Evolutionary conservation across 805 yeast genomes (phyloP), one percentile per base, ranked within the genome.

Genomic region (Teunomyces gatunensis): DNA sequence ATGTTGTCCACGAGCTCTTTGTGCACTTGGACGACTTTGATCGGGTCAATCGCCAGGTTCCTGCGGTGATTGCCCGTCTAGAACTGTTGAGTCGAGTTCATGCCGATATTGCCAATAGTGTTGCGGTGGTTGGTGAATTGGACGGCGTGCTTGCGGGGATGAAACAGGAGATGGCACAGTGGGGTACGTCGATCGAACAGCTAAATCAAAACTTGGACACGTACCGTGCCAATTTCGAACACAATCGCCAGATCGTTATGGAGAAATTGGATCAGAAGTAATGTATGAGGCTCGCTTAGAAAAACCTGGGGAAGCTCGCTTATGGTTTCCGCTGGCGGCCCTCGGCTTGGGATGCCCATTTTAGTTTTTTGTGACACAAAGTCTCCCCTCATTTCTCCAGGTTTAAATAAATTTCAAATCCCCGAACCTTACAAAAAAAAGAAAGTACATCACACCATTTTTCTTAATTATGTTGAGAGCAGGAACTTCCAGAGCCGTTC

Each of bases 41-140:
- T 9, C 47, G 41, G 2, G 48, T 60, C 20, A 58, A 54, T 23
- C 39, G 46, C 10, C 40, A 47, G 9, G 57, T 68, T 5, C 73
- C 73, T 0, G 44, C 54, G 5, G 33, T 70, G 7, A 33, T 70
- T 0, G 33, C 46, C 6, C 47, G 78, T 27, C 59, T 73, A 33
- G 62, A 64, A 36, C 49, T 65, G 2, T 58, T 73, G 37, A 65
- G 68, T 45, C 46, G 50, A 2, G 59, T 69, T 2, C 77, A 73
- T 50, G 46, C 61, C 6, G 69, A 65, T 13, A 43, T 69, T 15
- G 69, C 65, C 7, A 55, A 49, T n/a, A 53, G 65, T 5, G 61
- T 67, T 23, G 53, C 54, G 4, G 52, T 60, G 9, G 58, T 64
- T 3, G 49, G 53, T 3, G 54, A 54, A 3, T 41, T 73, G 11